Evolutionary conservation across 768 basidiomycete genomes (phyloP).

Genomic region (Punctularia strigosozonata): DNA sequence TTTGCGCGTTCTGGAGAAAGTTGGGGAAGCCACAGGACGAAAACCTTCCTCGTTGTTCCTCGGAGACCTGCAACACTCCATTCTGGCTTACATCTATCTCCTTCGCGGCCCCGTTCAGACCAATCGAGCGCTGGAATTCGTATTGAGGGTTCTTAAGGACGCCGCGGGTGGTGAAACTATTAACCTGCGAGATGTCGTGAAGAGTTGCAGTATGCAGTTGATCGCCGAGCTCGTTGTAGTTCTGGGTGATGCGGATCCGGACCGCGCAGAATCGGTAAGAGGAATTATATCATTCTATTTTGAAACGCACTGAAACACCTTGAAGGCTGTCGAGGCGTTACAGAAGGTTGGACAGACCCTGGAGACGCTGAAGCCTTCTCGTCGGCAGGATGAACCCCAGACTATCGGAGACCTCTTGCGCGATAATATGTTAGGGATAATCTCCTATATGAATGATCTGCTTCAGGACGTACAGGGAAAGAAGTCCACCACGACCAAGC

Average conservation of each 20-base stretch:
- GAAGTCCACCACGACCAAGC: conserved; percentile 55
- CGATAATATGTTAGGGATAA: conserved; percentile 71
- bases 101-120: conserved; percentile 42
- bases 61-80: conserved; percentile 40
- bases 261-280: conserved; percentile 33
- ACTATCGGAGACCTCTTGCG: conserved; percentile 54
- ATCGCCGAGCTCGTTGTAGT: conserved; percentile 66
- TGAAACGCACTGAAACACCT: not conserved
- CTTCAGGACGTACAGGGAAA: conserved; percentile 78
- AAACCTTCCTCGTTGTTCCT: conserved; percentile 39
- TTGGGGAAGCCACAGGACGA: conserved; percentile 40
- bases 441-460: conserved; percentile 76
- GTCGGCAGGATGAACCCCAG: conserved; percentile 16
- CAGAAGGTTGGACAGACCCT: conserved; percentile 27
- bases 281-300: not conserved
- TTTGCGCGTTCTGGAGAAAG: conserved; percentile 40
- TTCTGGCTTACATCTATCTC: conserved; percentile 60
- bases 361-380: conserved; percentile 12
- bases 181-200: conserved; percentile 40
- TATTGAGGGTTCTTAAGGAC: conserved; percentile 44
- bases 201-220: conserved; percentile 55
- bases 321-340: conserved; percentile 35
- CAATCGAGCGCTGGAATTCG: conserved; percentile 47
- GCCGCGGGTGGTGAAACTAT: conserved; percentile 26
- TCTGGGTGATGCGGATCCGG: conserved; percentile 57